These are phyloP conservation scores for Croton setiger DNA, from an alignment of 441 rosid genomes.

Conservation along the genomic window DNA sequence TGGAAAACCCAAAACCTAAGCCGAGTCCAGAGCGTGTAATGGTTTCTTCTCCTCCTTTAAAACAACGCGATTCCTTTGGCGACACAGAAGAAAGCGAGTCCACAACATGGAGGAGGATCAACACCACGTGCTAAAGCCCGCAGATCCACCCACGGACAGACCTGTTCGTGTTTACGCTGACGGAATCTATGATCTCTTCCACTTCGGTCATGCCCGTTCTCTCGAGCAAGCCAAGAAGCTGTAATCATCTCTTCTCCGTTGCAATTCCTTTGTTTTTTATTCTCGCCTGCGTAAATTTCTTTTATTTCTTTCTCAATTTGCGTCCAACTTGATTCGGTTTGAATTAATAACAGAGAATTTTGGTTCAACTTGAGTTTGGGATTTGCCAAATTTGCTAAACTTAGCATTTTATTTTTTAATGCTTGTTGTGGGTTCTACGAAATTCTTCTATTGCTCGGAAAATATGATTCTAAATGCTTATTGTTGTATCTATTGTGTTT, in stretches of 20 bases:
- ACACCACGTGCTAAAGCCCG: background rate
- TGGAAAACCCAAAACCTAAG: background rate
- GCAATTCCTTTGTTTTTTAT: background rate
- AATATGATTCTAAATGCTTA: background rate
- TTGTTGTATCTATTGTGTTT: background rate
- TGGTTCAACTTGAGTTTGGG: background rate
- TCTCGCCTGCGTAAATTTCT: background rate
- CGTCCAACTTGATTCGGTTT: background rate
- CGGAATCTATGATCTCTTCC: constrained; percentile 97
- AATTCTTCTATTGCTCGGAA: background rate
- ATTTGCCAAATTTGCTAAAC: background rate
- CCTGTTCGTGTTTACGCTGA: constrained; percentile 82
- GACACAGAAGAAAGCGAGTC: background rate
- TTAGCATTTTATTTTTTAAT: background rate
- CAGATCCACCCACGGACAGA: constrained; percentile 15
- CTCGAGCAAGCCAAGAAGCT: constrained; percentile 91
- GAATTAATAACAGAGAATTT: background rate
- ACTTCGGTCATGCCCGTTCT: constrained; percentile 87
- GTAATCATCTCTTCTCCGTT: constrained; percentile 25
- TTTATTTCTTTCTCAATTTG: background rate
- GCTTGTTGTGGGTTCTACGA: background rate
- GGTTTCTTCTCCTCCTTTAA: background rate
- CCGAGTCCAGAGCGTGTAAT: background rate
- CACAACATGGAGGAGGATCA: constrained; percentile 7
- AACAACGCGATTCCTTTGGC: background rate